Evolutionary conservation across 768 basidiomycete species (phyloP).

Genomic region (Tephrocybe sp.): DNA sequence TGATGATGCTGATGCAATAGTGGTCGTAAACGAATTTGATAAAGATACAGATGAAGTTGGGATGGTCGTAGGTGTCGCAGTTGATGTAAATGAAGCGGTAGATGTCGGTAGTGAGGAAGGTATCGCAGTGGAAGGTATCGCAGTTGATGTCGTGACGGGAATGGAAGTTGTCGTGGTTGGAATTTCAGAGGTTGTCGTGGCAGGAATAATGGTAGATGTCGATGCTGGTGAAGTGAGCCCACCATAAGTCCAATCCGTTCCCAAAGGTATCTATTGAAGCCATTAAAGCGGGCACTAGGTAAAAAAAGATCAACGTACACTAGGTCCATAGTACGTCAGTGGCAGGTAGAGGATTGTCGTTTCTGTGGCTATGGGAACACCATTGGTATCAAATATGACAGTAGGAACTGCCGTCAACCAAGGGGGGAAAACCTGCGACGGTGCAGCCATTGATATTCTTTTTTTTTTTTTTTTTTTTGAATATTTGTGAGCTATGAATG

Average conservation of each 20-base stretch:
- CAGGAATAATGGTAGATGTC: constrained; percentile 22
- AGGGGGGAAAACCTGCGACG: constrained; percentile 67
- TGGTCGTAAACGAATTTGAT: constrained; percentile 22
- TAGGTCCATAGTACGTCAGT: constrained; percentile 81
- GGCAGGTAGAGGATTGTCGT: constrained; percentile 63
- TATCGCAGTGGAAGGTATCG: constrained; percentile 30
- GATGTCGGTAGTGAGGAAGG: constrained; percentile 28
- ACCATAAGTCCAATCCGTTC: constrained; percentile 70
- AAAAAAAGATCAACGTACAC: too few relatives aligned
- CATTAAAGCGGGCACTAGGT: constrained; percentile 19
- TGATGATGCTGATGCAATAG: constrained; percentile 18
- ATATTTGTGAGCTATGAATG: constrained; percentile 16
- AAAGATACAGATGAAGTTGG: constrained; percentile 24
- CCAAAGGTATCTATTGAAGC: constrained; percentile 68
- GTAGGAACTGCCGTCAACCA: constrained; percentile 67
- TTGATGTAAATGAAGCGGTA: constrained; percentile 25
- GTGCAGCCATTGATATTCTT: constrained; percentile 56
- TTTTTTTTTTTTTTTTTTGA: constrained; percentile 13
- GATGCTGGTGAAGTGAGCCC: constrained; percentile 68
- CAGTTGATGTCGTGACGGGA: constrained; percentile 27
- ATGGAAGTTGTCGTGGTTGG: constrained; percentile 23
- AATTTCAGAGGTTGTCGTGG: constrained; percentile 17
- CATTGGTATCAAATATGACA: constrained; percentile 51
- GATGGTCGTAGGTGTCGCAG: constrained; percentile 31
- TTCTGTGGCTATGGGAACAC: constrained; percentile 53